Conservation (phyloP, 805 yeast species). For the Komagataella pastoris region DNA sequence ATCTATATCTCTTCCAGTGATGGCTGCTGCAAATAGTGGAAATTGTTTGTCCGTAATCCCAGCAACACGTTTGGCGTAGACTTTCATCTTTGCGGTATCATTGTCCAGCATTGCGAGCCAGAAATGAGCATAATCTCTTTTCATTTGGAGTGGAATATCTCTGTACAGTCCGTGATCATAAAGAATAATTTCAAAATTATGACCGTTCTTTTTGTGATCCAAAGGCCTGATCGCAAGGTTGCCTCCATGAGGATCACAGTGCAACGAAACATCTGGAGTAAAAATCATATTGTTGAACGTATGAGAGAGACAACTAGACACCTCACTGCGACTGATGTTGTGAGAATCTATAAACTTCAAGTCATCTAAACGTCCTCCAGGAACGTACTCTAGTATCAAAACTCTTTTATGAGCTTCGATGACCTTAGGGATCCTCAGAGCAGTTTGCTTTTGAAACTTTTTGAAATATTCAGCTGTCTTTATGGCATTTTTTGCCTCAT, state of each 20-base stretch:
- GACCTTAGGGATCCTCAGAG: conserved; percentile 68
- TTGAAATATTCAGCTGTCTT: conserved; percentile 59
- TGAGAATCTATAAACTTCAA: conserved; percentile 46
- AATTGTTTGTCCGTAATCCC: conserved; percentile 67
- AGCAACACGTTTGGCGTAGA: conserved; percentile 70
- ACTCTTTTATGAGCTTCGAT: conserved; percentile 54
- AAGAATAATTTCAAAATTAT: conserved; percentile 81
- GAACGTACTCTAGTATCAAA: conserved; percentile 75
- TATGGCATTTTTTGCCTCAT: conserved; percentile 74
- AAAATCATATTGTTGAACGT: conserved; percentile 92
- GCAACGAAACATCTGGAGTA: conserved; percentile 82
- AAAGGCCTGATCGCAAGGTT: conserved; percentile 67
- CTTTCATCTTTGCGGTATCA: conserved; percentile 50
- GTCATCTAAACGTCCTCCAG: conserved; percentile 78
- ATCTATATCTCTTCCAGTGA: conserved; percentile 85
- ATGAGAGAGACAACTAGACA: conserved; percentile 77
- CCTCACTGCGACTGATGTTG: conserved; percentile 61
- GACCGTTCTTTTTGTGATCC: conserved; percentile 15
- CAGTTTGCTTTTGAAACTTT: conserved; percentile 44
- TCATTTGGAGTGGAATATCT: conserved; percentile 61
- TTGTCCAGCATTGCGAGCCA: conserved; percentile 83
- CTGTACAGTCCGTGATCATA: conserved; percentile 95
- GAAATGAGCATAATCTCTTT: conserved; percentile 76
- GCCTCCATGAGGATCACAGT: conserved; percentile 98
- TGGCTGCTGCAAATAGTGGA: conserved; percentile 80